Conservation (phyloP, 2,329 filamentous ascomycete genomes). For the Pseudogymnoascus sp. region DNA sequence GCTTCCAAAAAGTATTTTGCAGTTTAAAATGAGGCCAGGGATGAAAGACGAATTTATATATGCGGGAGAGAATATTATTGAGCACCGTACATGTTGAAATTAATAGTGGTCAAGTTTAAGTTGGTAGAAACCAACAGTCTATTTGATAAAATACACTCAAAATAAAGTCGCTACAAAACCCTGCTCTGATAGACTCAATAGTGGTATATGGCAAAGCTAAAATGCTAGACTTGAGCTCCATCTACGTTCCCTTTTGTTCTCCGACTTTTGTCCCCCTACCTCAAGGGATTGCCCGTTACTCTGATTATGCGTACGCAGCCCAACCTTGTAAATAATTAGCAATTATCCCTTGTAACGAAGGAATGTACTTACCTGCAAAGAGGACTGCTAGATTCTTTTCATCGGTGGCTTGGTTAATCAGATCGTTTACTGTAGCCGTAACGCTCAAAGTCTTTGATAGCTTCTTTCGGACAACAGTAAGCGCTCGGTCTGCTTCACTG, state of each 20-base stretch:
- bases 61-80: neutral
- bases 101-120: neutral
- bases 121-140: neutral
- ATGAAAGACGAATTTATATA: neutral
- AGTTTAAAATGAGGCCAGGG: neutral
- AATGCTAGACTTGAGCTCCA: neutral
- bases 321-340: slow-evolving; percentile 32
- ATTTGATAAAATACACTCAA: neutral
- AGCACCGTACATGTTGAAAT: neutral
- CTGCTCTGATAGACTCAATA: neutral
- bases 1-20: neutral
- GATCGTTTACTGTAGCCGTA: slow-evolving; percentile 87
- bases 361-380: slow-evolving; percentile 48
- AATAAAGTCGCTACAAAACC: neutral
- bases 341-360: neutral
- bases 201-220: slow-evolving; percentile 6
- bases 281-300: neutral
- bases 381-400: slow-evolving; percentile 85
- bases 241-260: neutral
- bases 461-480: slow-evolving; percentile 94
- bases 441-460: slow-evolving; percentile 89
- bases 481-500: slow-evolving; percentile 79
- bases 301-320: slow-evolving; percentile 39
- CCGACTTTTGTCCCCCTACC: neutral
- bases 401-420: slow-evolving; percentile 93